Evolutionary conservation across 306 rosid species (phyloP), one percentile per base, ranked within the genome.

Genomic region (Vicia sativa): DNA sequence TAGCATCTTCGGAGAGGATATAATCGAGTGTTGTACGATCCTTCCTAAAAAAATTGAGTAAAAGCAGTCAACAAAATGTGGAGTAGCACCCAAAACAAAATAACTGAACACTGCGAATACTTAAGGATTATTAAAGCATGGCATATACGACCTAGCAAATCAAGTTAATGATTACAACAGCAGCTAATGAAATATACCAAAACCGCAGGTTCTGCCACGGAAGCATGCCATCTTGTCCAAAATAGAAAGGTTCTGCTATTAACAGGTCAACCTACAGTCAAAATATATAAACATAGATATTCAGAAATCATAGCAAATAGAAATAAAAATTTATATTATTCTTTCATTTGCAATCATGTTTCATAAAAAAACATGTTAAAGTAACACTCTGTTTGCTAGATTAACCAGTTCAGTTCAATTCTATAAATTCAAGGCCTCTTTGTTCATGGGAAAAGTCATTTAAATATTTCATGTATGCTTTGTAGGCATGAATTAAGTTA

Each of bases 121-220:
- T 46, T 48, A 3, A 78, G 58, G 62, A 41, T 46, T 48, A 41
- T 37, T 46, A 58, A 73, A 52, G 29, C 62, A 79, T 16, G 67
- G 35, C 56, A 39, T 44, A 15, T 59, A 50, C 42, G n/a, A 58
- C 55, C 41, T 14, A 44, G 46, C 38, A 56, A 62, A 39, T 56
- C 19, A 42, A 77, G 39, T 58, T 49, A 70, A 77, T 43, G 62
- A 65, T 26, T 23, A 63, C 62, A 48, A 61, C 70, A 46, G 57
- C 64, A 65, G 54, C 23, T 34, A 59, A 2, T 19, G 52, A 77
- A 77, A 62, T 42, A 26, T 86, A 93, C 96, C 98, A 93, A 78
- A 93, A 86, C 46, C 93, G 85, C 67, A 92, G 86, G 82, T 87
- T 87, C 72, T 86, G 90, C 98, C 98, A 92, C 23, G 98, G 98